These are phyloP conservation scores for Trypanosoma melophagium DNA, from an alignment of 208 protist genomes.

Conservation along the genomic window DNA sequence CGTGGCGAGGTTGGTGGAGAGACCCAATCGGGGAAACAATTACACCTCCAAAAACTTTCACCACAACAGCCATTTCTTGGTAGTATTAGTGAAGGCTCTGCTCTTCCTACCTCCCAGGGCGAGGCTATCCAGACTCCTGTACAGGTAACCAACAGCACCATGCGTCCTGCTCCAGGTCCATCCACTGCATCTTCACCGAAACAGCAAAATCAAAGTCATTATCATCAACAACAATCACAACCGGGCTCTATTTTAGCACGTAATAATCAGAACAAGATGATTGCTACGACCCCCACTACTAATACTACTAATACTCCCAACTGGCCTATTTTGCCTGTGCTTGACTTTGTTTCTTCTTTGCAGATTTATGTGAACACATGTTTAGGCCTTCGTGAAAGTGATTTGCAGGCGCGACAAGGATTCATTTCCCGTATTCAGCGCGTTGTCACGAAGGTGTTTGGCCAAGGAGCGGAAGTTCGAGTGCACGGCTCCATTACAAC, in stretches of 20 bases:
- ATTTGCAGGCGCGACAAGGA: constrained; percentile 45
- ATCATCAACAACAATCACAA: constrained; percentile 16
- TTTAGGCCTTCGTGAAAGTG: constrained; percentile 43
- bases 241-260: constrained; percentile 1
- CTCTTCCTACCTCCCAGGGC: not conserved
- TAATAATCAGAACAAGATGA: constrained; percentile 6
- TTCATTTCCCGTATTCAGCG: constrained; percentile 66
- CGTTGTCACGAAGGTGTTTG: constrained; percentile 38
- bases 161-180: not conserved
- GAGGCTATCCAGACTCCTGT: not conserved
- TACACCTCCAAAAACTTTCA: not conserved
- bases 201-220: constrained; percentile 12
- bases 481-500: constrained; percentile 83
- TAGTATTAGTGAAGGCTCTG: not conserved
- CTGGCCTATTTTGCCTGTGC: constrained; percentile 30
- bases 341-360: constrained; percentile 61
- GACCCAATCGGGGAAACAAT: not conserved
- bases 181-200: not conserved
- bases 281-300: constrained; percentile 1
- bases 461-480: constrained; percentile 41
- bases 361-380: constrained; percentile 65
- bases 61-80: not conserved
- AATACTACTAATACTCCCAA: too few species aligned
- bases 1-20: not conserved
- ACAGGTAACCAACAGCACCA: not conserved